Evolutionary conservation across 306 rosid species (phyloP).

Genomic region (Ochetophila trinervis): DNA sequence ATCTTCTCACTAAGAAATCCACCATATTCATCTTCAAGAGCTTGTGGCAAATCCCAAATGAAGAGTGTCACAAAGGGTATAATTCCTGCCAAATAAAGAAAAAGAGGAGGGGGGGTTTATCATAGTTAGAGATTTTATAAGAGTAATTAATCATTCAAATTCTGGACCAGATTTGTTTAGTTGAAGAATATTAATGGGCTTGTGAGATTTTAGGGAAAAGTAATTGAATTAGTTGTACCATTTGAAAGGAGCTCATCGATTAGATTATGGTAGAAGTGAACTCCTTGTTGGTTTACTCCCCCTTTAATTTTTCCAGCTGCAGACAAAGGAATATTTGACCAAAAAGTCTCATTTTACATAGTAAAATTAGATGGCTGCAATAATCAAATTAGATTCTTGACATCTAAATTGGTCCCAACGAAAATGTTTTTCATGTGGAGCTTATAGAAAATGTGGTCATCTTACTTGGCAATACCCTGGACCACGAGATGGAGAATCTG

Average conservation of each 20-base stretch:
- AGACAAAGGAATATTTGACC: too few relatives aligned
- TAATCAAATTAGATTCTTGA: too few relatives aligned
- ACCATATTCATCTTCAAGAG: slow-evolving; percentile 38
- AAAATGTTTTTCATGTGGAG: too few relatives aligned
- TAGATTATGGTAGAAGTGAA: slow-evolving; percentile 41
- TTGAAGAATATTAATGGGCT: too few relatives aligned
- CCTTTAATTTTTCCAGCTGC: slow-evolving; percentile 37
- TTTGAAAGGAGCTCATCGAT: slow-evolving; percentile 34
- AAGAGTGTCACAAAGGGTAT: slow-evolving; percentile 36
- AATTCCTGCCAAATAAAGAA: slow-evolving; percentile 16
- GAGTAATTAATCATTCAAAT: too few relatives aligned
- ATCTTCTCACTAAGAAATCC: slow-evolving; percentile 30
- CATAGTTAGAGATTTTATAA: neutral
- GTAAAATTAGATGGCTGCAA: too few relatives aligned
- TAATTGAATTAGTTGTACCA: slow-evolving; percentile 13
- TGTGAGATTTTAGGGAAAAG: too few relatives aligned
- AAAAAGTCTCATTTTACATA: too few relatives aligned
- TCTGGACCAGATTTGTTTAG: too few relatives aligned
- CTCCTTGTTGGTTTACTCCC: slow-evolving; percentile 36
- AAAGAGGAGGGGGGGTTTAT: too few relatives aligned
- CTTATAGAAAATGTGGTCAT: too few relatives aligned
- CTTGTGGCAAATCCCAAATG: slow-evolving; percentile 38
- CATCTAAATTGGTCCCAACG: too few relatives aligned
- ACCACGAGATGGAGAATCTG: slow-evolving; percentile 27
- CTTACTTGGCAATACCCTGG: slow-evolving; percentile 41